Evolutionary conservation across 257 asterid species (phyloP), one percentile per base, ranked within the genome.

Genomic region (Solanum boliviense): DNA sequence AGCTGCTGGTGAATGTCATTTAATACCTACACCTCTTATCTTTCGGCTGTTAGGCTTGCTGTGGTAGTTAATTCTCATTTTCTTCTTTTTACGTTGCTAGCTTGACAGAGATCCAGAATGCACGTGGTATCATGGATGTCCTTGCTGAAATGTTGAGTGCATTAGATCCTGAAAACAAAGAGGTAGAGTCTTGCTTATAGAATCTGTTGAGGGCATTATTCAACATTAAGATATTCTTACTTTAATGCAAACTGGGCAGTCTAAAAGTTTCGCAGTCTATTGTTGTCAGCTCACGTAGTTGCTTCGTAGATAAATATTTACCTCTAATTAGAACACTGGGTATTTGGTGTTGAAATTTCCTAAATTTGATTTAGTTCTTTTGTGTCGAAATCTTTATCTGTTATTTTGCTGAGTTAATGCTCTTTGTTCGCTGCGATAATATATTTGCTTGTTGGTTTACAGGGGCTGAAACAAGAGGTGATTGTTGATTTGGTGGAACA

Each of bases 101-200:
- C 92, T 90, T 92, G 96, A 82, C 98, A 48, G 99, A 97, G 91
- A 95, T 97, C 91, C 98, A 97, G 89, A 97, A 95, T 93, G 99
- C 98, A 48, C 99, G 96, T 32, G 99, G 99, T 76, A 94, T 97
- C 91, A 94, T 97, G 99, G 98, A 97, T 91, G 99, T 97, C 88
- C 99, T 97, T 89, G 88, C 98, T 36, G 99, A 97, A 94, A 97
- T 97, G 99, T 92, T 97, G 89, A 96, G 82, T 94, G 99, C 99
- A 76, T 87, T 97, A 58, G 99, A 97, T 92, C 98, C 99, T 38
- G 90, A 86, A 85, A 97, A 97, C 91, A 95, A 96, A 92, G 98
- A 95, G 98, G 99, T 97, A 94, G 44, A 34, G 16, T 86, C 44
- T 70, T 81, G 85, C 60, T 46, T 29, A 46, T 81, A 46, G 25